Base-by-base conservation (phyloP, 257 asterid species). In the Parsonsia alboflavescens region DNA sequence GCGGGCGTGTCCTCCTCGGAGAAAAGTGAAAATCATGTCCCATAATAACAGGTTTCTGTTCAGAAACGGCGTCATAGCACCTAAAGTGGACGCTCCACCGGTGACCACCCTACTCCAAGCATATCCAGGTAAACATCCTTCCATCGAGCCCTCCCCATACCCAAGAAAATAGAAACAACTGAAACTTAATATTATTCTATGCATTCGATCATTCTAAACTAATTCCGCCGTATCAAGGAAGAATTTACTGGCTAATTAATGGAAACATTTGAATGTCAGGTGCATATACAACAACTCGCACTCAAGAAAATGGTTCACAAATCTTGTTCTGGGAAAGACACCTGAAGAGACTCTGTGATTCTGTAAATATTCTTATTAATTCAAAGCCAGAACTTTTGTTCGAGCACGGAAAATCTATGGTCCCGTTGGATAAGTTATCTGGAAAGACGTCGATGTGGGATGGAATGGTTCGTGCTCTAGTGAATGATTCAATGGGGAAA, bases 221-320 rank as follows among this genome's bases (percentile, higher is more conserved):
- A 13, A 59, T 41, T 73, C 72, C 61, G 17, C 7, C 24, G 12
- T 45, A 56, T 62, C 26, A 4, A 30, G 19, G 13, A 39, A 24
- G 68, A 72, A 4, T 49, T 42, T 71, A 33, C 28, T 28, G 56
- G 50, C 71, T 73, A 70, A 46, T 3, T 56, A 44, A 54, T 21
- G 39, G 56, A 6, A 24, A 54, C 12, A 10, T 52, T 65, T 70
- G 26, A 59, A 64, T 64, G 82, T 81, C 91, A 95, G 99, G 99
- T 76, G 97, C 94, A 50, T 95, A 95, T 78, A 95, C 99, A 71
- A 92, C 98, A 39, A 89, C 99, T 73, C 95, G 99, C 44, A 95
- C 99, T 77, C 90, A 82, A 77, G 90, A 78, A 80, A 82, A 81
- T 83, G 93, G 89, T 75, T 77, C 93, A 26, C 73, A 82, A 50